phyloP scores from a whole-genome alignment of 768 basidiomycete genomes.

The Piloderma croceum region DNA sequence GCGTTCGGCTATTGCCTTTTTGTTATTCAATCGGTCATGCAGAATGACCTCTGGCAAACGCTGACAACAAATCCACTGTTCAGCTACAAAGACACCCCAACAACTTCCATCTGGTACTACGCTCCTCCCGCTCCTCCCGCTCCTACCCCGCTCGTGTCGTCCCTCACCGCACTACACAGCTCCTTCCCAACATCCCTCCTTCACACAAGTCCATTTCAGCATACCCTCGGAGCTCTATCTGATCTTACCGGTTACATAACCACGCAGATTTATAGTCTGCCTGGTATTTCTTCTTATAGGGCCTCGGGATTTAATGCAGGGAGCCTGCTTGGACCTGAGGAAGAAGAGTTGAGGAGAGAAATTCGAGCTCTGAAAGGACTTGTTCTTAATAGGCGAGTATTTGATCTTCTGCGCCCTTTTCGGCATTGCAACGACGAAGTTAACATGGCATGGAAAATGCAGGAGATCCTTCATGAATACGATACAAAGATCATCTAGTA shows the following conservation, averaged over 20 bases:
- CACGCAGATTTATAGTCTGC: conserved; percentile 58
- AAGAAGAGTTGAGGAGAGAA: conserved; percentile 69
- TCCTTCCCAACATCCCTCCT: conserved; percentile 4
- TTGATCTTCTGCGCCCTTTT: too few relatives aligned
- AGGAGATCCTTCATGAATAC: too few relatives aligned
- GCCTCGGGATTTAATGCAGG: conserved; percentile 19
- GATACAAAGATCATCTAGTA: too few relatives aligned
- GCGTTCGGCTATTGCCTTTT: neutral
- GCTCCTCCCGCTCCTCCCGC: conserved; percentile 22
- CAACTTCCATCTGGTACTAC: conserved; percentile 35
- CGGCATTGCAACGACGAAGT: too few relatives aligned
- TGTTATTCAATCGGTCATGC: conserved; percentile 7
- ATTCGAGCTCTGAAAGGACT: conserved; percentile 75
- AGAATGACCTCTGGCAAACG: conserved; percentile 56
- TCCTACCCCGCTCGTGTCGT: conserved; percentile 23
- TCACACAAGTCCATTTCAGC: conserved; percentile 40
- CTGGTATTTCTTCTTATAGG: conserved; percentile 30
- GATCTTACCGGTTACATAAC: conserved; percentile 79
- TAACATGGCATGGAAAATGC: too few relatives aligned
- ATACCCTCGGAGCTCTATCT: conserved; percentile 58
- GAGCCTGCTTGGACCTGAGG: conserved; percentile 33
- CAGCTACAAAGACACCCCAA: conserved; percentile 13
- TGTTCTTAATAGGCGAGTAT: conserved; percentile 58
- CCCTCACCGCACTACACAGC: conserved; percentile 8
- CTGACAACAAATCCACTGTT: conserved; percentile 36